Evolutionary conservation across 805 yeast species (phyloP).

Genomic region (Starmerella kuoi): DNA sequence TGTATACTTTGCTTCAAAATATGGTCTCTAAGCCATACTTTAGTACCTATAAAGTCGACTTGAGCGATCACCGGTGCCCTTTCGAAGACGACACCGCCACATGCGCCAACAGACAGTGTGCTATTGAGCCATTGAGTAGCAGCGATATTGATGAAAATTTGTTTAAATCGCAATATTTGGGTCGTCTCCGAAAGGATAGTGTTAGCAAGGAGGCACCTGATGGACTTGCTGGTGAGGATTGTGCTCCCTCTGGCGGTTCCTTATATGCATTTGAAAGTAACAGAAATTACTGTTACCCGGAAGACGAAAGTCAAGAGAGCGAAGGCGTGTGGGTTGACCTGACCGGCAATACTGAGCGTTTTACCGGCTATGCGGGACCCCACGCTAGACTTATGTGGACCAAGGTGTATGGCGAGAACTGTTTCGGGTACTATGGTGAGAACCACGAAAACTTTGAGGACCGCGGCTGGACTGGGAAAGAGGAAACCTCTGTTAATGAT

Average conservation of each 20-base stretch:
- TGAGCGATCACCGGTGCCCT: slow-evolving; percentile 61
- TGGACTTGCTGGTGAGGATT: slow-evolving; percentile 15
- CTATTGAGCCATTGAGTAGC: slow-evolving; percentile 63
- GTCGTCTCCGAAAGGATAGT: slow-evolving; percentile 35
- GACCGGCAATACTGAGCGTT: slow-evolving; percentile 83
- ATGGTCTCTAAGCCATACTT: slow-evolving; percentile 69
- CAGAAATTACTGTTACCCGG: slow-evolving; percentile 33
- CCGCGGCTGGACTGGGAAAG: not conserved
- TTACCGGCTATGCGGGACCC: slow-evolving; percentile 90
- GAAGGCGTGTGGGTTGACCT: slow-evolving; percentile 67
- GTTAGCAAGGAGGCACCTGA: slow-evolving; percentile 24
- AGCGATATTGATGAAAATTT: slow-evolving; percentile 56
- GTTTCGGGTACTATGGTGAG: slow-evolving; percentile 44
- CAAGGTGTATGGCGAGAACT: slow-evolving; percentile 82
- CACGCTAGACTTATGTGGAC: slow-evolving; percentile 89
- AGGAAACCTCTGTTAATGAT: not conserved
- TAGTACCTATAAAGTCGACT: slow-evolving; percentile 72
- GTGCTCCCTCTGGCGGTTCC: slow-evolving; percentile 19
- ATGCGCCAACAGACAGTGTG: slow-evolving; percentile 80
- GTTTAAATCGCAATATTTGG: slow-evolving; percentile 63
- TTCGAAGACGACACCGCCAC: slow-evolving; percentile 69
- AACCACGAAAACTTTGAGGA: slow-evolving; percentile 1
- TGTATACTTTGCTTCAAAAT: slow-evolving; percentile 45
- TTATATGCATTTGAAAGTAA: slow-evolving; percentile 12
- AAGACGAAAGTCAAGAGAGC: slow-evolving; percentile 29